Percentiles rank a stretch among this genome's conserved stretches.
Conservation (phyloP, 768 basidiomycete species). For the Inosperma sp. region DNA sequence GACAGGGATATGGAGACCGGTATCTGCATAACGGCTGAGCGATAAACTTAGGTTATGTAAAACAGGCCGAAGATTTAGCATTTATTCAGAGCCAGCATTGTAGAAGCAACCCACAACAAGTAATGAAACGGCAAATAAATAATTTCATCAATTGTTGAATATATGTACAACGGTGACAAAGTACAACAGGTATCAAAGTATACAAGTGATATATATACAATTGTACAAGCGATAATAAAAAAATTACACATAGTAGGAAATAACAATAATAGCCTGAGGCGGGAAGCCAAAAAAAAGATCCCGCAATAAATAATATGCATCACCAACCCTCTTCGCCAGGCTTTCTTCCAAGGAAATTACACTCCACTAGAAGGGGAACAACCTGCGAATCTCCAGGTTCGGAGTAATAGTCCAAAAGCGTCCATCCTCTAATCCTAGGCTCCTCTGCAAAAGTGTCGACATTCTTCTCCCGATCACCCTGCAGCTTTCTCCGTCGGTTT, state of each 20-base stretch:
- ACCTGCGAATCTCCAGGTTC: constrained; percentile 52
- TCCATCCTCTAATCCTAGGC: constrained; percentile 67
- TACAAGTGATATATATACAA: neutral
- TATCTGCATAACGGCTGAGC: too few species aligned
- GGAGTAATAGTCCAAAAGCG: constrained; percentile 66
- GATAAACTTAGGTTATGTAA: too few species aligned
- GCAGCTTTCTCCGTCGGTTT: neutral
- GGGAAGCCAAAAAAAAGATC: neutral
- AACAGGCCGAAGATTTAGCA: too few species aligned
- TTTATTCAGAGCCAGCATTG: too few species aligned
- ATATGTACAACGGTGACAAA: too few species aligned
- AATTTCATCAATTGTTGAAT: too few species aligned
- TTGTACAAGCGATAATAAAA: neutral
- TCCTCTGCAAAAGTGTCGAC: constrained; percentile 17
- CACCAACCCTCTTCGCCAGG: constrained; percentile 42
- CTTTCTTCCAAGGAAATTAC: constrained; percentile 60
- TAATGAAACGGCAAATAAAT: too few species aligned
- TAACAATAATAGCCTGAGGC: too few species aligned
- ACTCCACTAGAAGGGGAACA: constrained; percentile 68
- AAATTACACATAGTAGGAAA: neutral
- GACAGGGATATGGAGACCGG: too few species aligned
- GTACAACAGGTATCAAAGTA: neutral
- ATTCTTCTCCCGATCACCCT: constrained; percentile 12
- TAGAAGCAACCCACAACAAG: too few species aligned
- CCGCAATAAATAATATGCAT: neutral